Conservation (phyloP, 495 filamentous ascomycete genomes). For the Rostrohypoxylon terebratum region DNA sequence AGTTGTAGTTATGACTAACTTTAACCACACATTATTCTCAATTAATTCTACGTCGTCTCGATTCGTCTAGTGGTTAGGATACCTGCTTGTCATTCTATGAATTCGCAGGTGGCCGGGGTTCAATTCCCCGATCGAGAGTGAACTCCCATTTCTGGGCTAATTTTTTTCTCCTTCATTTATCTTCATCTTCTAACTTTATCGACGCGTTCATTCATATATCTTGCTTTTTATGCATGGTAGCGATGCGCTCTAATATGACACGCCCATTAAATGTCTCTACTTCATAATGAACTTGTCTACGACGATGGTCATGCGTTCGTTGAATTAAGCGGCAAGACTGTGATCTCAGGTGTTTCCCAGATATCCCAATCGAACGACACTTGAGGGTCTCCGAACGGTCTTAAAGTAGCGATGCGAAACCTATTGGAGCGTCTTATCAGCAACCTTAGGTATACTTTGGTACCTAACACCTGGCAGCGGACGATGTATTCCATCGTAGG, state of each 20-base stretch:
- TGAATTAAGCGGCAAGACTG: slow-evolving; percentile 18
- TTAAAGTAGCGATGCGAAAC: slow-evolving; percentile 35
- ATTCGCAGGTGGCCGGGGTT: slow-evolving; percentile 55
- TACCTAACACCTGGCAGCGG: neutral
- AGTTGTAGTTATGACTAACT: neutral
- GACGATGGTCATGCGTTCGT: neutral
- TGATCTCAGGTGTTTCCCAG: slow-evolving; percentile 34
- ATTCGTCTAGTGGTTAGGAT: slow-evolving; percentile 45
- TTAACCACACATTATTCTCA: neutral
- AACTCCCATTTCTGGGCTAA: too few relatives aligned
- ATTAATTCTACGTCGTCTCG: slow-evolving; percentile 13
- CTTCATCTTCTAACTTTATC: too few relatives aligned
- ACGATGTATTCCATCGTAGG: neutral
- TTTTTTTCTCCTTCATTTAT: too few relatives aligned
- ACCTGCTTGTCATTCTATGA: slow-evolving; percentile 38
- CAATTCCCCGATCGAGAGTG: slow-evolving; percentile 57
- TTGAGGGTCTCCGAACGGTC: slow-evolving; percentile 37
- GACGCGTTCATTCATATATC: too few relatives aligned
- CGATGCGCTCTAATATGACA: too few relatives aligned
- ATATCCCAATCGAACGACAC: slow-evolving; percentile 37
- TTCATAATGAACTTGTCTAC: neutral
- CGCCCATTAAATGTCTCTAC: too few relatives aligned
- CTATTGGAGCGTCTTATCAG: neutral
- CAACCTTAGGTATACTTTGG: neutral
- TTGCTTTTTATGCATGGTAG: too few relatives aligned